A percentile compares a stretch with the other conserved stretches of the same genome.
Evolutionary conservation across 345 rosid genomes (phyloP).

Genomic region (Murraya paniculata): DNA sequence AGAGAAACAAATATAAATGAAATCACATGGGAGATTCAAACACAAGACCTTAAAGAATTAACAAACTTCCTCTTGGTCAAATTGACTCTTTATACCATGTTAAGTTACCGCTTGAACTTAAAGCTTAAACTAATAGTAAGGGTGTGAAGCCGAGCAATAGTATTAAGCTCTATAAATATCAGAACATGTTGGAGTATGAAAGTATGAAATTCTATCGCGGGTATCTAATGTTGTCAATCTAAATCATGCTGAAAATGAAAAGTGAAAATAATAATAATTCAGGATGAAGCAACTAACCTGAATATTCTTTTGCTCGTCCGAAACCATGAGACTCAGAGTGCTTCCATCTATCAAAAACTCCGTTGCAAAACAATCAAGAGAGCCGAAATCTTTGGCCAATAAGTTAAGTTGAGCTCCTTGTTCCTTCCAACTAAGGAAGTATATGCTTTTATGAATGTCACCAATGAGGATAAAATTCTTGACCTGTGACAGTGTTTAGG

Average conservation of each 20-base stretch:
- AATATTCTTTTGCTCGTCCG: conserved; percentile 90
- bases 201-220: not conserved
- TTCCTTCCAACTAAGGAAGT: conserved; percentile 97
- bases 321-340: conserved; percentile 85
- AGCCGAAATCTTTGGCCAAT: conserved; percentile 93
- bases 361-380: conserved; percentile 89
- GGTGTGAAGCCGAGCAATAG: no score
- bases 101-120: not conserved
- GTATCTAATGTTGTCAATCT: not conserved
- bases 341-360: conserved; percentile 98
- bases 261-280: not conserved
- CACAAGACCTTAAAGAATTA: not conserved
- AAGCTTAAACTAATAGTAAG: no score
- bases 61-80: not conserved
- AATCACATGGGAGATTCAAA: not conserved
- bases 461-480: conserved; percentile 93
- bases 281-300: conserved; percentile 52
- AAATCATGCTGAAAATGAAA: not conserved
- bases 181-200: not conserved
- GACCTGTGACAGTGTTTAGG: conserved; percentile 49
- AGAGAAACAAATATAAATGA: not conserved
- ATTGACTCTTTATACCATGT: not conserved
- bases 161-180: no score
- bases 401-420: conserved; percentile 92
- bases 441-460: conserved; percentile 88